Evolutionary conservation across 2,329 filamentous ascomycete species (phyloP).

Genomic region (Chaetomiaceae sp.): DNA sequence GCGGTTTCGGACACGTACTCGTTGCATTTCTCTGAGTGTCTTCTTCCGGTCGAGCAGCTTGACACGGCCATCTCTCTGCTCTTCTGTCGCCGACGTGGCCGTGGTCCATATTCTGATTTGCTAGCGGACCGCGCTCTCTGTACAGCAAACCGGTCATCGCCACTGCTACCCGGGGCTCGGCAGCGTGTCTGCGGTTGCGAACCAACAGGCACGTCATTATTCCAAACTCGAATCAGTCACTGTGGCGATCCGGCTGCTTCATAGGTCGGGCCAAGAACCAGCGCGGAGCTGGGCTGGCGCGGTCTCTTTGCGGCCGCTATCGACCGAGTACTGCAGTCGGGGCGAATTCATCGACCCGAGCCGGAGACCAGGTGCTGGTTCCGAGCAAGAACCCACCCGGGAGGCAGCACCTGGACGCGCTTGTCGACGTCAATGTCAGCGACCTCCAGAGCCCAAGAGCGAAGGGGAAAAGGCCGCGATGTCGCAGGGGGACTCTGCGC

Average conservation of each 20-base stretch:
- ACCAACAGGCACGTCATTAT: constrained; percentile 12
- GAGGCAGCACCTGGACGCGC: constrained; percentile 22
- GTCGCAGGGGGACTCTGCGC: constrained; percentile 57
- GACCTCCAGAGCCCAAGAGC: constrained; percentile 46
- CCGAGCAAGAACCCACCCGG: constrained; percentile 21
- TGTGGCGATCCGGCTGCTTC: constrained; percentile 27
- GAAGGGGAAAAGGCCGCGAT: constrained; percentile 59
- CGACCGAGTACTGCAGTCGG: constrained; percentile 16
- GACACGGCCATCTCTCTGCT: not conserved
- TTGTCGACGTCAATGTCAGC: constrained; percentile 53
- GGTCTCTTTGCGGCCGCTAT: constrained; percentile 18
- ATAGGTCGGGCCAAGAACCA: constrained; percentile 21
- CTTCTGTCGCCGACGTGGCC: constrained; percentile 7
- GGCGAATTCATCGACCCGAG: constrained; percentile 12
- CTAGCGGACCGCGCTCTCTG: not conserved
- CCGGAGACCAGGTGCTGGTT: constrained; percentile 19
- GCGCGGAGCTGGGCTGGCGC: constrained; percentile 22
- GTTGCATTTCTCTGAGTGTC: constrained; percentile 9
- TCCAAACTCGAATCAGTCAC: constrained; percentile 16
- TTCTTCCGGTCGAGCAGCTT: not conserved
- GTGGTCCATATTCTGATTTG: constrained; percentile 8
- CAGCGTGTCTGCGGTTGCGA: not conserved
- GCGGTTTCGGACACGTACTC: constrained; percentile 15
- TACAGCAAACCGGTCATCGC: constrained; percentile 1
- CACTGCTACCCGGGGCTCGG: constrained; percentile 2